Evolutionary conservation across 306 rosid species (phyloP).

Genomic region (Vachellia pachyceras): DNA sequence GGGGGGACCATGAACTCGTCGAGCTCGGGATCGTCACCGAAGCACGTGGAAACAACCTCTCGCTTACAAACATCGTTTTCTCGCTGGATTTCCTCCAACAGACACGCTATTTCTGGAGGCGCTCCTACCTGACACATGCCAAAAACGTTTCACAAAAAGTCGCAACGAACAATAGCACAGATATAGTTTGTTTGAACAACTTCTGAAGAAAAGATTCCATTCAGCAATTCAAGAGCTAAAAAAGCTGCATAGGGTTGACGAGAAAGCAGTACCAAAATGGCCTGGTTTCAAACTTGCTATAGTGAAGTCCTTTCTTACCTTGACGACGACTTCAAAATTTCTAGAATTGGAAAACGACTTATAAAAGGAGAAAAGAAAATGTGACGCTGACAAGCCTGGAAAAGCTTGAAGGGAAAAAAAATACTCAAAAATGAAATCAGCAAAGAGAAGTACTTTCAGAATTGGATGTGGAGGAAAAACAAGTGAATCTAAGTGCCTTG

Average conservation of each 20-base stretch:
- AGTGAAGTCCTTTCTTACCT: background rate
- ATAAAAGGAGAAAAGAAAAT: background rate
- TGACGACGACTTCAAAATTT: background rate
- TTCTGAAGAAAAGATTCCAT: background rate
- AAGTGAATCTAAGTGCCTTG: background rate
- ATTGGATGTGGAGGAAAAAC: background rate
- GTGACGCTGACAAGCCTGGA: background rate
- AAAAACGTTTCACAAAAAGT: background rate
- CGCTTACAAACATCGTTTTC: constrained; percentile 63
- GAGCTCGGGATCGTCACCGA: constrained; percentile 93
- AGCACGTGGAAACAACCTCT: constrained; percentile 69
- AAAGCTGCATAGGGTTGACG: background rate
- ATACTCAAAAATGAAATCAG: background rate
- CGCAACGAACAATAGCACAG: background rate
- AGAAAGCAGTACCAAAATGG: background rate
- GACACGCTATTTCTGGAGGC: constrained; percentile 71
- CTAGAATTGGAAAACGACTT: background rate
- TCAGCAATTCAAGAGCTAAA: background rate
- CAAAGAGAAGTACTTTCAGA: background rate
- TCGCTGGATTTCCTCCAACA: constrained; percentile 71
- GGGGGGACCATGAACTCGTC: constrained; percentile 91
- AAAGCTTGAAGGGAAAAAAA: background rate
- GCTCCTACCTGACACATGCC: constrained; percentile 69
- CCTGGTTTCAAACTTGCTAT: background rate
- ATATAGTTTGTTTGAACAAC: background rate